phyloP scores from a whole-genome alignment of 75 land plant genomes.

The Picea sitchensis region DNA sequence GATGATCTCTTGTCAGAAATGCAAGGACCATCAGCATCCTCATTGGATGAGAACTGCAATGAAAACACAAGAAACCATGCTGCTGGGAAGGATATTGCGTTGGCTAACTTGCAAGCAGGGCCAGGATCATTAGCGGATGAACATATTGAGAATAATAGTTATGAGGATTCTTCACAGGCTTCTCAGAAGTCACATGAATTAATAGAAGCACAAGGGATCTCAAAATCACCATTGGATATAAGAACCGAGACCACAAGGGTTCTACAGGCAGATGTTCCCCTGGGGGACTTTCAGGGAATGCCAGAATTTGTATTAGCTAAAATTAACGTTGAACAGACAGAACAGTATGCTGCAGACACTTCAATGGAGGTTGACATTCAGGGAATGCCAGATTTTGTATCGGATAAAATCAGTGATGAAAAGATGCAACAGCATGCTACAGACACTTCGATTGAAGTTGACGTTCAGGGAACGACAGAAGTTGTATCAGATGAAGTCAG shows the following conservation, averaged over 20 bases:
- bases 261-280: no score
- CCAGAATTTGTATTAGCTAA: neutral
- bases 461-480: neutral
- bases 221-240: no score
- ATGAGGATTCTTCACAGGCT: no score
- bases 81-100: neutral
- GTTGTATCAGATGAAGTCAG: no score
- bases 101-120: neutral
- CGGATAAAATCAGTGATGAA: neutral
- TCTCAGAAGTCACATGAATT: no score
- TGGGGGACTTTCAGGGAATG: no score
- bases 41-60: neutral
- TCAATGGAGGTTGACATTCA: neutral
- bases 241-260: no score
- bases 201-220: no score
- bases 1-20: neutral
- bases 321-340: slow-evolving; percentile 3
- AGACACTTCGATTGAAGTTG: neutral
- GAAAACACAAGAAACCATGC: neutral
- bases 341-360: no score
- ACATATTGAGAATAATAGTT: neutral
- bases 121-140: neutral
- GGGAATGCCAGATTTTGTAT: neutral
- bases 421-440: neutral
- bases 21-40: neutral